phyloP scores from a whole-genome alignment of 208 protist species.

The Strigomonas culicis region DNA sequence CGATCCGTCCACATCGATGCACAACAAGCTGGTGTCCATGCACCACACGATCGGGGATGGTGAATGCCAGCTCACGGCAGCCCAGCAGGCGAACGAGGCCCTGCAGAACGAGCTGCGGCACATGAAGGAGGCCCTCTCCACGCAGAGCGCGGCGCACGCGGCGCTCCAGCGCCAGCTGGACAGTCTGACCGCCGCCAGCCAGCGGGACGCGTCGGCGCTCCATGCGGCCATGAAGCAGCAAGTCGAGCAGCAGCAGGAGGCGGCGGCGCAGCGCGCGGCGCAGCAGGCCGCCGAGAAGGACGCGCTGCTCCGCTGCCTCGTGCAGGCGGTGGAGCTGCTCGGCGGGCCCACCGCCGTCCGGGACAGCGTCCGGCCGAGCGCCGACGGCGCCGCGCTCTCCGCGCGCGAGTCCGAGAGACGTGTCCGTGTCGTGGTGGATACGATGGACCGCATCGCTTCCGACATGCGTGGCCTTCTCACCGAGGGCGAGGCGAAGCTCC shows the following conservation, averaged over 20 bases:
- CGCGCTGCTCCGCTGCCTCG: not conserved
- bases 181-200: not conserved
- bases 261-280: conserved; percentile 8
- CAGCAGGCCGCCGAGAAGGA: conserved; percentile 10
- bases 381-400: not conserved
- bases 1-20: not conserved
- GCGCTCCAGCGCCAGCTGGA: conserved; percentile 5
- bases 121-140: not conserved
- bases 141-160: not conserved
- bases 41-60: conserved; percentile 12
- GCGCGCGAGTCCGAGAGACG: conserved; percentile 4
- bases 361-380: not conserved
- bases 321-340: conserved; percentile 5
- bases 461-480: not conserved
- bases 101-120: conserved; percentile 16
- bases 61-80: conserved; percentile 6
- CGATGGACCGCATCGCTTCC: not conserved
- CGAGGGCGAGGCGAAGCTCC: conserved; percentile 1
- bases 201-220: not conserved
- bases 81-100: not conserved
- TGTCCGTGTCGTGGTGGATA: conserved; percentile 2
- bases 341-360: not conserved
- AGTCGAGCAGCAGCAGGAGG: conserved; percentile 11
- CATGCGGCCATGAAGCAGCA: conserved; percentile 6
- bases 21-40: conserved; percentile 16